Conservation (phyloP, 2,329 filamentous ascomycete species). For the Tolypocladium pustulatum region DNA sequence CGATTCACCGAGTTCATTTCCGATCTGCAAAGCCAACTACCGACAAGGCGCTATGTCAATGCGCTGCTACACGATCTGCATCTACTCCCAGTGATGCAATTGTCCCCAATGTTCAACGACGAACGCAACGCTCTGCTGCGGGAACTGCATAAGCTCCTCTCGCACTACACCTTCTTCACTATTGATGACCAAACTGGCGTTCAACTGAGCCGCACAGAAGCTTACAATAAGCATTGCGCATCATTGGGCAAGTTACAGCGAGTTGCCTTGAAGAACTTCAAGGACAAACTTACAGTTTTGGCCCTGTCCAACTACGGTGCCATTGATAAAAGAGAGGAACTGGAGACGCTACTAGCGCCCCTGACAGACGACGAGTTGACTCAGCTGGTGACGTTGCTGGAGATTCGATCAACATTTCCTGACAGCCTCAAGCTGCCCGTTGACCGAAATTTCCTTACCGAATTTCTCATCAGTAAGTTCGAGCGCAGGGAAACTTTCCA, state of each 20-base stretch:
- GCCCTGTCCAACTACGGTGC: conserved; percentile 87
- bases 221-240: conserved; percentile 71
- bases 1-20: conserved; percentile 85
- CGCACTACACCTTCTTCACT: conserved; percentile 79
- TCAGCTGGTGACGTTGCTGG: conserved; percentile 57
- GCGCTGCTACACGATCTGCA: conserved; percentile 79
- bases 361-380: conserved; percentile 67
- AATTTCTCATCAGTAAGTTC: conserved; percentile 64
- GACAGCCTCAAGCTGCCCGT: conserved; percentile 52
- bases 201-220: conserved; percentile 60
- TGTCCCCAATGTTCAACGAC: conserved; percentile 69
- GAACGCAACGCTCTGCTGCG: conserved; percentile 68
- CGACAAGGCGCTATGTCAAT: conserved; percentile 89
- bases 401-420: conserved; percentile 77
- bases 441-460: conserved; percentile 55
- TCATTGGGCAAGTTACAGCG: conserved; percentile 71
- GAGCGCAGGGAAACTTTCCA: conserved; percentile 76
- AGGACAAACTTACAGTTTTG: conserved; percentile 81
- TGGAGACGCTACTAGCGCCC: conserved; percentile 62
- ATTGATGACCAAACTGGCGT: conserved; percentile 84
- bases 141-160: conserved; percentile 69
- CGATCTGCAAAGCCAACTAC: conserved; percentile 86
- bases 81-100: conserved; percentile 61
- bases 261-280: conserved; percentile 69
- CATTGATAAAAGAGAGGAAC: conserved; percentile 69